Evolutionary conservation across 2,329 filamentous ascomycete genomes (phyloP).

Genomic region (Bipolaris bicolor): DNA sequence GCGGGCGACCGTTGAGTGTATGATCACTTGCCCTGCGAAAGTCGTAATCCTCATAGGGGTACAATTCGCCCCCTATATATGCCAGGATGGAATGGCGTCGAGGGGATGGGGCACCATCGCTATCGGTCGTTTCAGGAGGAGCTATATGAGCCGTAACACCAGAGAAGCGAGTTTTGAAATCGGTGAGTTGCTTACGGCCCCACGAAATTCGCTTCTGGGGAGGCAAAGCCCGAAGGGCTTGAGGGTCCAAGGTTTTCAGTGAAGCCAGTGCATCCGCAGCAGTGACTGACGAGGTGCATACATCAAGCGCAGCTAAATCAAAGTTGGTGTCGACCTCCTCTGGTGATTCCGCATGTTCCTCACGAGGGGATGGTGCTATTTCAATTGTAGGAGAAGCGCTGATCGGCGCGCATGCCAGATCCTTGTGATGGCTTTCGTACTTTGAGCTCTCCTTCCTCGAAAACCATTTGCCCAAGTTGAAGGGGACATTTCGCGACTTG

Average conservation of each 20-base stretch:
- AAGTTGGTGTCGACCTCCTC: background rate
- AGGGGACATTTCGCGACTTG: background rate
- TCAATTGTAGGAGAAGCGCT: background rate
- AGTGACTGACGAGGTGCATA: constrained; percentile 6
- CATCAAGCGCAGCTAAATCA: background rate
- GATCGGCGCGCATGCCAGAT: background rate
- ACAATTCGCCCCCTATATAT: constrained; percentile 7
- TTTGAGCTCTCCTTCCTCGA: background rate
- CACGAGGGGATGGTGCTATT: background rate
- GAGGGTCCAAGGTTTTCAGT: constrained; percentile 13
- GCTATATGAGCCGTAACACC: constrained; percentile 3
- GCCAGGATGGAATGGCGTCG: constrained; percentile 11
- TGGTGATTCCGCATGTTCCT: background rate
- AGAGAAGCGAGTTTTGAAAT: constrained; percentile 15
- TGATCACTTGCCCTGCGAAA: background rate
- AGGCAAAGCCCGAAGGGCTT: constrained; percentile 19
- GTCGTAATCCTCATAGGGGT: constrained; percentile 4
- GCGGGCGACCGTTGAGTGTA: background rate
- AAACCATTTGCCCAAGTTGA: background rate
- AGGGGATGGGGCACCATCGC: constrained; percentile 4
- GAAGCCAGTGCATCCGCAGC: constrained; percentile 13
- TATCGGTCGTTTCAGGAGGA: constrained; percentile 12
- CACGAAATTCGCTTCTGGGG: constrained; percentile 20
- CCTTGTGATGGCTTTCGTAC: background rate
- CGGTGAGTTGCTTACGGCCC: constrained; percentile 27